Conservation (phyloP, 768 basidiomycete species). For the Mycena capillaripes region DNA sequence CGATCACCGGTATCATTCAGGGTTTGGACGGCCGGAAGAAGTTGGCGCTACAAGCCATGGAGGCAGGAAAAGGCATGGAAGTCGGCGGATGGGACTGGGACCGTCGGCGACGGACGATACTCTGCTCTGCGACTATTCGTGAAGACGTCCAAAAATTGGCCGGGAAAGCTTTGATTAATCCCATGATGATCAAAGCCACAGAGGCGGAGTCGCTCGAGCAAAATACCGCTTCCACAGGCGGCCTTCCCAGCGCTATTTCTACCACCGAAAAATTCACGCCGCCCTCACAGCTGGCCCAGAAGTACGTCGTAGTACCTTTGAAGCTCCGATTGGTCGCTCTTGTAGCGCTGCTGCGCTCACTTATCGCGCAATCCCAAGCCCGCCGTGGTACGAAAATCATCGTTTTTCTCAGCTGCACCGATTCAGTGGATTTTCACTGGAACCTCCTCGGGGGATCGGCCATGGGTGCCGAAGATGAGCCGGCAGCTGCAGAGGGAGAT, state of each 20-base stretch:
- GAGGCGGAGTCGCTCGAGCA: constrained; percentile 58
- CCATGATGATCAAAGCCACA: constrained; percentile 86
- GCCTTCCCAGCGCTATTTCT: constrained; percentile 36
- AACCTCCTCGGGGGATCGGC: constrained; percentile 77
- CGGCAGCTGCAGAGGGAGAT: constrained; percentile 44
- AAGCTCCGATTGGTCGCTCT: constrained; percentile 96
- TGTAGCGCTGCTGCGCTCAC: constrained; percentile 84
- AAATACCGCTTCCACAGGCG: constrained; percentile 30
- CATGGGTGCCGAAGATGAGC: constrained; percentile 65
- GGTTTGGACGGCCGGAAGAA: constrained; percentile 87
- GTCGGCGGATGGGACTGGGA: constrained; percentile 92
- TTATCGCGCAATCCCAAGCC: constrained; percentile 74
- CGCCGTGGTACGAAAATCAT: constrained; percentile 81
- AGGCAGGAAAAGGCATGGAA: constrained; percentile 77
- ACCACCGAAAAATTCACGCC: constrained; percentile 83
- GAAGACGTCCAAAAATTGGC: constrained; percentile 96
- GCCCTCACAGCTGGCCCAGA: constrained; percentile 93
- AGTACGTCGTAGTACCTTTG: constrained; percentile 89
- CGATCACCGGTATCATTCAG: constrained; percentile 90
- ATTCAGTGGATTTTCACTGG: constrained; percentile 99
- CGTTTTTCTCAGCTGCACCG: constrained; percentile 96
- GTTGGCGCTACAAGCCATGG: constrained; percentile 77
- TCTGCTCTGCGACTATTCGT: constrained; percentile 97
- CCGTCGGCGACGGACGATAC: constrained; percentile 81
- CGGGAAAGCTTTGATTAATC: constrained; percentile 82